Percentiles rank a stretch among this genome's conserved stretches.
Evolutionary conservation across 345 rosid genomes (phyloP).

Genomic region (Acer negundo): DNA sequence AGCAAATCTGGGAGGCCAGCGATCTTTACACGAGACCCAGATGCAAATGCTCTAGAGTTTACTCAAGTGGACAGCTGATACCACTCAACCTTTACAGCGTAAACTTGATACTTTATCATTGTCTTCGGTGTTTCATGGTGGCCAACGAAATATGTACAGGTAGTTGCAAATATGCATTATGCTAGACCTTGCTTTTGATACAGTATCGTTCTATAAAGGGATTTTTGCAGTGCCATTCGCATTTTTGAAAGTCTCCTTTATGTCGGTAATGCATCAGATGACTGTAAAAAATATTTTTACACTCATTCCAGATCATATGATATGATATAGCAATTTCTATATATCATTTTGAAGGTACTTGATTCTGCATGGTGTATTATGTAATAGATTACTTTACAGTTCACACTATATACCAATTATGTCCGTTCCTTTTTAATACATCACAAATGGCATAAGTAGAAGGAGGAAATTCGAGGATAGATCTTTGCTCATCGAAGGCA

Average conservation of each 20-base stretch:
- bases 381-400: not conserved
- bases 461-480: too few species aligned
- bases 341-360: not conserved
- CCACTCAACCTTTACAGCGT: not conserved
- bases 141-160: not conserved
- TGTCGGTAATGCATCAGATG: too few species aligned
- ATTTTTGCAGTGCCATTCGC: too few species aligned
- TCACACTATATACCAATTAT: not conserved
- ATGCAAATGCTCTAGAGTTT: conserved; percentile 90
- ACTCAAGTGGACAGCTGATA: conserved; percentile 56
- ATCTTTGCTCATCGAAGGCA: not conserved
- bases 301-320: too few species aligned
- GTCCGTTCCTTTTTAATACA: not conserved
- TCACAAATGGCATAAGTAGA: not conserved
- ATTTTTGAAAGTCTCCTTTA: too few species aligned
- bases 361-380: not conserved
- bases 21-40: conserved; percentile 87
- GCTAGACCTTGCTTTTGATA: not conserved
- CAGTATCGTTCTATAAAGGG: not conserved
- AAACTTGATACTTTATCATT: not conserved
- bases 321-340: not conserved
- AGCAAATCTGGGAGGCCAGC: conserved; percentile 93
- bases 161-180: not conserved
- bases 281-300: too few species aligned
- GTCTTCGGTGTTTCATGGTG: not conserved